Base-by-base conservation (phyloP, 2,329 filamentous ascomycete species). In the Arthroderma sp. region DNA sequence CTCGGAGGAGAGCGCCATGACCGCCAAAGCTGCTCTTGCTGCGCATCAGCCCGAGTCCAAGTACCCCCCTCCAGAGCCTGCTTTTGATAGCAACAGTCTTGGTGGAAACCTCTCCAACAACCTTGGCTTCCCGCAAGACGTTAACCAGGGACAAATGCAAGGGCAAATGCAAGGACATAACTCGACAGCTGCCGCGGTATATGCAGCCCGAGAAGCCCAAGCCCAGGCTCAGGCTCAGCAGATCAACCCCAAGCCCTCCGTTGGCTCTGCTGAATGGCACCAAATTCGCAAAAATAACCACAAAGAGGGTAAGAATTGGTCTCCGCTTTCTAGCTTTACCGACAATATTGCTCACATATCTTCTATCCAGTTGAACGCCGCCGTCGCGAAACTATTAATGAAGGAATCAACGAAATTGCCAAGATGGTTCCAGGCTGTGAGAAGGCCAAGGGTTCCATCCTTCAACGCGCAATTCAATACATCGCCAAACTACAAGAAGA, bases 191-290 rank as follows among this genome's bases (percentile, higher is more conserved):
- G 76, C 75, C 15, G 78, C 78, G 47, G 62, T 64, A 36, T 70
- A 74, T 44, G 70, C 73, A 45, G 67, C 70, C 38, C 66, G 73
- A 30, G 72, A 72, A 51, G 69, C 66, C 10, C 69, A 70, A 52
- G 63, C 68, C 52, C 63, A 73, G 57, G 62, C 36, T 38, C 45
- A 47, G 5, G n/a, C 41, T 3, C 41, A 43, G 34, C 41, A 43
- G n/a, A 43, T 43, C 32, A 33, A 70, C 45, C 67, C 74, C 47
- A 96, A 95, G 64, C 88, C 88, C 5, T 78, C 81, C 5, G 91
- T 96, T n/a, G 91, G 91, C 2, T 91, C 87, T 1, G 86, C 94
- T 44, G 89, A 96, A 64, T 98, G 91, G 91, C 91, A 98, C 63
- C 94, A 94, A 63, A 81, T 94, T 56, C 80, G 91, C 50, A 91